These are phyloP conservation scores for Lasiodiplodia sp. DNA, from an alignment of 2,329 filamentous ascomycete genomes.

Conservation along the genomic window DNA sequence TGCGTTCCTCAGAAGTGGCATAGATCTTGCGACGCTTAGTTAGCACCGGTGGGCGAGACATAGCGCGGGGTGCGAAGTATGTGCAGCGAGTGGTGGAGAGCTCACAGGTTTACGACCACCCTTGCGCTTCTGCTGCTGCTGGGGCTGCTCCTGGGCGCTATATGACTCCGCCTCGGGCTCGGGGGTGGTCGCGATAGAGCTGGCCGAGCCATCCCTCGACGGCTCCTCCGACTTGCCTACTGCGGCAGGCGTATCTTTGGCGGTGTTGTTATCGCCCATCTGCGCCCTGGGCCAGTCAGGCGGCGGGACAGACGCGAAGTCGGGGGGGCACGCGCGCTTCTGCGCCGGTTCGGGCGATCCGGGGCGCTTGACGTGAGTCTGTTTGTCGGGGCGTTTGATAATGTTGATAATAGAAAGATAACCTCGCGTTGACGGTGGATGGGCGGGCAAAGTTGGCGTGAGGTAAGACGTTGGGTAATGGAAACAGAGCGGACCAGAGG, in stretches of 20 bases:
- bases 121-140: slow-evolving; percentile 83
- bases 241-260: slow-evolving; percentile 52
- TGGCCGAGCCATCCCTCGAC: slow-evolving; percentile 54
- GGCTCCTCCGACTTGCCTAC: slow-evolving; percentile 49
- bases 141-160: slow-evolving; percentile 54
- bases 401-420: slow-evolving; percentile 55
- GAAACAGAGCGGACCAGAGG: slow-evolving; percentile 40
- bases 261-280: slow-evolving; percentile 58
- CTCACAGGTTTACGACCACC: slow-evolving; percentile 95
- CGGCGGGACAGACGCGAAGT: slow-evolving; percentile 42
- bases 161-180: slow-evolving; percentile 52
- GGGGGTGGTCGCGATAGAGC: slow-evolving; percentile 58
- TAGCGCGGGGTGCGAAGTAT: slow-evolving; percentile 38
- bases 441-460: slow-evolving; percentile 50
- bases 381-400: slow-evolving; percentile 50
- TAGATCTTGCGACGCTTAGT: slow-evolving; percentile 76
- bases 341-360: slow-evolving; percentile 29
- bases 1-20: slow-evolving; percentile 97
- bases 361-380: slow-evolving; percentile 35
- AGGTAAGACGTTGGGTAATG: slow-evolving; percentile 59
- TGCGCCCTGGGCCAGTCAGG: slow-evolving; percentile 40
- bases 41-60: slow-evolving; percentile 46
- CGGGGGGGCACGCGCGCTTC: slow-evolving; percentile 46
- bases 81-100: slow-evolving; percentile 38
- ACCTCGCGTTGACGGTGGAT: slow-evolving; percentile 46